Evolutionary conservation across 768 basidiomycete genomes (phyloP), one percentile per base, ranked within the genome.

Genomic region (Suillus ampliporus): DNA sequence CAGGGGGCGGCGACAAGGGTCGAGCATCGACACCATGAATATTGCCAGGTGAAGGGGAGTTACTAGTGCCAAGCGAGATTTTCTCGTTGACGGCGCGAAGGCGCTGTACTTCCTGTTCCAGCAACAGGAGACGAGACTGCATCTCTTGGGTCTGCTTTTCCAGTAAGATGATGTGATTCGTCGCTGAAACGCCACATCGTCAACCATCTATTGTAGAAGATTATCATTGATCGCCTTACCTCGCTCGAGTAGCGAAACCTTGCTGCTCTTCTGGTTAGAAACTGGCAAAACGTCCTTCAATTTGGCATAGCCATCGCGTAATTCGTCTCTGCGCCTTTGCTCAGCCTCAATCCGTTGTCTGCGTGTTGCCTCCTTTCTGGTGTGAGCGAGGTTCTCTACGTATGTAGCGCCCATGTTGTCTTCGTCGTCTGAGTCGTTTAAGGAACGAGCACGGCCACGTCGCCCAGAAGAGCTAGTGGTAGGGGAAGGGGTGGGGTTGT

Each of bases 201-300:
- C 48, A 56, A 41, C n/a, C 28, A 59, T 26, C 58, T 15, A 14
- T 34, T 38, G 50, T n/a, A 15, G n/a, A 65, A 69, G 48, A 65
- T 54, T 63, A 58, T 41, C 14, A 46, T 35, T 40, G 48, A 69
- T 43, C 58, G 57, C 21, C 84, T 63, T 70, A 94, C 93, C 92
- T 85, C 94, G 84, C 77, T 95, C 94, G 61, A 96, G 80, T 61
- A 95, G 78, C 28, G 91, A 92, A 19, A 94, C 91, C 74, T 96
- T 96, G 79, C 91, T 94, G 74, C 90, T 89, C 80, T 95, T 93
- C 82, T 94, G 92, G 76, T 93, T 94, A 14, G 90, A 91, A 58
- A 89, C 84, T 3, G 94, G 94, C 8, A 96, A 81, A 28, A 91
- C 90, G 65, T 94, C 92, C 77, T 93, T 94, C 76, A 96, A 80